A percentile compares a stretch with the other conserved stretches of the same genome.
Conservation (phyloP, 306 rosid genomes). For the Quercus agrifolia region DNA sequence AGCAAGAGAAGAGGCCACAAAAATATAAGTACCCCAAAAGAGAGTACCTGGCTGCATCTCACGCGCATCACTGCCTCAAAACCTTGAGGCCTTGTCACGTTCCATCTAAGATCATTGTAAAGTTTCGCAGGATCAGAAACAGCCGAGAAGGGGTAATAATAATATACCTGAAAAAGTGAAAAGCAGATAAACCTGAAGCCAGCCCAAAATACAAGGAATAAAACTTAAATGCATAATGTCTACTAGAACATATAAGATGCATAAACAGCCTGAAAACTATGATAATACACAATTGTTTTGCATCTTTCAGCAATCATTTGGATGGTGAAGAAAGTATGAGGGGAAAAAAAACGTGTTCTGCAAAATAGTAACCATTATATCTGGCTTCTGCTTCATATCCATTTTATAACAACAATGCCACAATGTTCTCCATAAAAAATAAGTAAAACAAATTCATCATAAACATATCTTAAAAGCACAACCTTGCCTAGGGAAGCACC, state of each 20-base stretch:
- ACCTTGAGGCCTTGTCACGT: slow-evolving; percentile 95
- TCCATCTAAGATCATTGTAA: slow-evolving; percentile 98
- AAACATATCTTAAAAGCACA: too few relatives aligned
- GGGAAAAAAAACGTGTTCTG: too few relatives aligned
- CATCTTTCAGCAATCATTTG: too few relatives aligned
- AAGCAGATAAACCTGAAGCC: slow-evolving; percentile 47
- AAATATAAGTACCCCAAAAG: neutral
- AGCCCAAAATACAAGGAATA: neutral
- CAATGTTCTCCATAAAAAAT: too few relatives aligned
- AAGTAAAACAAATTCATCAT: too few relatives aligned
- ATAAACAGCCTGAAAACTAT: neutral
- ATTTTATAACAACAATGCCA: too few relatives aligned
- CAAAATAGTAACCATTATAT: too few relatives aligned
- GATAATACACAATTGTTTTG: too few relatives aligned
- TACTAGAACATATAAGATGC: neutral
- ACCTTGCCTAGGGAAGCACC: too few relatives aligned
- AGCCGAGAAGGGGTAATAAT: slow-evolving; percentile 94
- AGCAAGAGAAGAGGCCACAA: neutral
- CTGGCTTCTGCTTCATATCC: too few relatives aligned
- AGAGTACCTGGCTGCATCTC: slow-evolving; percentile 94
- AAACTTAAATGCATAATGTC: neutral
- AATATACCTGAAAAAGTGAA: slow-evolving; percentile 25
- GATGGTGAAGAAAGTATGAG: too few relatives aligned
- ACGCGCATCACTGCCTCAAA: slow-evolving; percentile 99
- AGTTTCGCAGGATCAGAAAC: slow-evolving; percentile 92